Evolutionary conservation across 2,329 filamentous ascomycete species (phyloP), one percentile per base, ranked within the genome.

Genomic region (Incumbomyces lentus): DNA sequence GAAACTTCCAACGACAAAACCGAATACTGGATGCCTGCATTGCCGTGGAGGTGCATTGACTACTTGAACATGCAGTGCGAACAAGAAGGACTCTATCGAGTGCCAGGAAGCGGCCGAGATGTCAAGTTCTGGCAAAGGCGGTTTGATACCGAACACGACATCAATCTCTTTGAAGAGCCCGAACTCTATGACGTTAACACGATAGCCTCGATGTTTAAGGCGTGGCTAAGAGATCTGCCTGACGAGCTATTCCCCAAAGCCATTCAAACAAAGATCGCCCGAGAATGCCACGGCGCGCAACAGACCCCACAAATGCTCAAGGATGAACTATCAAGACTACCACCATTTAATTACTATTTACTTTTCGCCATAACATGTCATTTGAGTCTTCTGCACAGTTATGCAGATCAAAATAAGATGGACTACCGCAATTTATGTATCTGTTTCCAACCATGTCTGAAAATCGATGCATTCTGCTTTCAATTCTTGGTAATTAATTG

Each of bases 331-430:
- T 95, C 90, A 1, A 89, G 86, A 57, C 74, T 96, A n/a, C 86
- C 90, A 6, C 90, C 90, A 0, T 95, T 92, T 72, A 94, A 95
- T 68, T 96, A 96, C 68, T 95, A 96, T 61, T 82, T 96, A 12
- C 79, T 96, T 5, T 96, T 96, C 63, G 90, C 90, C 58, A 95
- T 95, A 57, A 96, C 90, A 30, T 95, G 90, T 65, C 90, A 96
- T 59, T 80, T 96, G 40, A 95, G 88, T 58, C 76, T 95, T 19
- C 75, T 96, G 8, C 81, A 95, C 56, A 88, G 86, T 1, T 90
- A 94, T 64, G 84, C 88, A 18, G 86, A 93, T 54, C 89, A 90
- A 71, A 96, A 95, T 75, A 95, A 94, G 70, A 96, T 96, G 90
- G 87, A 94, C 62, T 95, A 90, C 62, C 81, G 86, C 60, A 95